These are phyloP conservation scores for Pythium monospermum DNA, from an alignment of 352 stramenopile genomes.

Conservation along the genomic window DNA sequence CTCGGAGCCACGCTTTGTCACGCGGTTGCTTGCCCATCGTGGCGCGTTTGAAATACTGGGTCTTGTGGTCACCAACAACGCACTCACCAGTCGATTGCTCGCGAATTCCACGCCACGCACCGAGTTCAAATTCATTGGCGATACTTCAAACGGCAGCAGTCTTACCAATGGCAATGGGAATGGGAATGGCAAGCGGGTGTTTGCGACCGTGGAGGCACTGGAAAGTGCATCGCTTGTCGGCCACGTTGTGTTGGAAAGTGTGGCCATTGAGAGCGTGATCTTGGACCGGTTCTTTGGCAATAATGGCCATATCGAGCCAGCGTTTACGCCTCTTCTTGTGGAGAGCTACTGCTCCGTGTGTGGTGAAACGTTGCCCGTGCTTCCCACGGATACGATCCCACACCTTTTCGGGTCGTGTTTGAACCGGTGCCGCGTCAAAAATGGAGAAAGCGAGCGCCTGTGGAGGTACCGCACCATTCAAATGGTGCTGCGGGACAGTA, in stretches of 20 bases:
- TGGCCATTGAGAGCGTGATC: constrained; percentile 38
- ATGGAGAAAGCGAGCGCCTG: constrained; percentile 10
- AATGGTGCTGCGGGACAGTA: constrained; percentile 38
- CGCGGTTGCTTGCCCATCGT: constrained; percentile 32
- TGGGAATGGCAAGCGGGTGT: constrained; percentile 4
- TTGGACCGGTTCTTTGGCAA: constrained; percentile 29
- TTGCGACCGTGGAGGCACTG: constrained; percentile 33
- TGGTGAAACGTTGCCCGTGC: constrained; percentile 27
- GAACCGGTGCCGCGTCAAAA: constrained; percentile 29
- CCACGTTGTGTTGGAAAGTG: constrained; percentile 29
- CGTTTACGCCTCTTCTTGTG: constrained; percentile 27
- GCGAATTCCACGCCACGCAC: constrained; percentile 58
- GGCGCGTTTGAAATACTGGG: constrained; percentile 32
- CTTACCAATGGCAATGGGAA: neutral
- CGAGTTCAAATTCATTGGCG: constrained; percentile 30
- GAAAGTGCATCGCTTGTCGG: constrained; percentile 20
- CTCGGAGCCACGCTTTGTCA: constrained; percentile 40
- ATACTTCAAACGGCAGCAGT: constrained; percentile 13
- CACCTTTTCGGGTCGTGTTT: constrained; percentile 29
- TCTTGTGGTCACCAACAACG: constrained; percentile 43
- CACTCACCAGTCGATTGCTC: constrained; percentile 38
- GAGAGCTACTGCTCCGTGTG: constrained; percentile 49
- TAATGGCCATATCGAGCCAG: constrained; percentile 22
- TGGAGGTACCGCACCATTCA: constrained; percentile 49
- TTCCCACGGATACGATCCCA: constrained; percentile 14